Percentiles rank a stretch among this genome's conserved stretches.
phyloP scores from a whole-genome alignment of 495 filamentous ascomycete species.

The Podospora pseudocomata region DNA sequence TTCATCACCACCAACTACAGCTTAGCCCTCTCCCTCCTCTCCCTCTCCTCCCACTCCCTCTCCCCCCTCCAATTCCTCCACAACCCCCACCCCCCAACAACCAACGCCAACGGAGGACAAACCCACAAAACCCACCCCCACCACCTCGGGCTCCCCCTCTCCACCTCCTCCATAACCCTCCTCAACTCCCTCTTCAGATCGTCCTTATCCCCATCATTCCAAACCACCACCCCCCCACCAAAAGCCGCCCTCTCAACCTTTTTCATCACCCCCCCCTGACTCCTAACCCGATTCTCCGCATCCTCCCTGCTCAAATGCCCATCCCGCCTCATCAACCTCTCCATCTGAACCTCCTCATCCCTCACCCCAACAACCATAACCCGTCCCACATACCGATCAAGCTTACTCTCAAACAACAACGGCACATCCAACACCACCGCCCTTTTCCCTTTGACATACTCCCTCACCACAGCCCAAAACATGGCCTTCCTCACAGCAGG shows the following conservation, averaged over 20 bases:
- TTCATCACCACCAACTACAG: constrained; percentile 43
- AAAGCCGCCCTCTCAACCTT: constrained; percentile 72
- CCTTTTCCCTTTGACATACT: constrained; percentile 71
- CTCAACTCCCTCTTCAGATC: constrained; percentile 63
- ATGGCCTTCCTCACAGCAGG: constrained; percentile 78
- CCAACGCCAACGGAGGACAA: constrained; percentile 66
- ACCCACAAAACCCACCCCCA: constrained; percentile 74
- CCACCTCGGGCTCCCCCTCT: constrained; percentile 63
- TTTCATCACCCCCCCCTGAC: constrained; percentile 76
- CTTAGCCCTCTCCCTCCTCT: constrained; percentile 64
- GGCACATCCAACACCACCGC: constrained; percentile 92
- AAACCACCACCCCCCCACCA: constrained; percentile 69
- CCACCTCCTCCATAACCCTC: constrained; percentile 59
- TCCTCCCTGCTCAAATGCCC: constrained; percentile 68
- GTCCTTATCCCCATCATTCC: constrained; percentile 75
- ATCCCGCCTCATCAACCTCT: constrained; percentile 68
- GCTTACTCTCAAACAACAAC: constrained; percentile 78
- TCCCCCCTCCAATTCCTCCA: constrained; percentile 63
- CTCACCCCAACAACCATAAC: constrained; percentile 81
- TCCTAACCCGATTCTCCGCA: constrained; percentile 73
- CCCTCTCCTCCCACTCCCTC: constrained; percentile 64
- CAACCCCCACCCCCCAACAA: constrained; percentile 61
- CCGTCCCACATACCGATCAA: constrained; percentile 74
- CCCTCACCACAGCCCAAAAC: constrained; percentile 58
- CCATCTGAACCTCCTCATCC: constrained; percentile 74